phyloP scores from a whole-genome alignment of 371 early-diverging fungal species.

The Neoconidiobolus thromboides region DNA sequence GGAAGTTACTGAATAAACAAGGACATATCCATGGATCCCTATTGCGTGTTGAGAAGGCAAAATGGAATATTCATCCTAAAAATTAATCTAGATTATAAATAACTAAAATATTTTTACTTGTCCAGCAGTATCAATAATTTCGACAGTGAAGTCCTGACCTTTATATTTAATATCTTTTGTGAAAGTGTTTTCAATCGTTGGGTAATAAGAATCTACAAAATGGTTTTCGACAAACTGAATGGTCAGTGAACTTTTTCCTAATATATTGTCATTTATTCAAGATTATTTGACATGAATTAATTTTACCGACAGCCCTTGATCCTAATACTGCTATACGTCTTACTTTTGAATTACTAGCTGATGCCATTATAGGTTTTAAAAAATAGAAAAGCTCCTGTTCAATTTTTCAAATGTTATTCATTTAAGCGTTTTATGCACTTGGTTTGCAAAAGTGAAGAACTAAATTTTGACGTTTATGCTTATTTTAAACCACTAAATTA shows the following conservation, averaged over 20 bases:
- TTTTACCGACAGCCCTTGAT: slow-evolving; percentile 64
- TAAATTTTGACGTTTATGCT: too few species aligned
- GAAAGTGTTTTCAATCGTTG: slow-evolving; percentile 85
- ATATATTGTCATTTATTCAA: not conserved
- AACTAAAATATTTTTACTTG: slow-evolving; percentile 31
- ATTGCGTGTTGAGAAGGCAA: slow-evolving; percentile 74
- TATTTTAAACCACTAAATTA: too few species aligned
- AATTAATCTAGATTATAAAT: not conserved
- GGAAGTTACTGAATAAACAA: slow-evolving; percentile 84
- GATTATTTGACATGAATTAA: not conserved
- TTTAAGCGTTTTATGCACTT: too few species aligned
- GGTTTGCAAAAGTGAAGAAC: too few species aligned
- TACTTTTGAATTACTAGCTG: not conserved
- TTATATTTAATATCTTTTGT: slow-evolving; percentile 64
- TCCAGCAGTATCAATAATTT: slow-evolving; percentile 92
- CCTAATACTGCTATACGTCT: slow-evolving; percentile 50
- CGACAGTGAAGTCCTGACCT: slow-evolving; percentile 68
- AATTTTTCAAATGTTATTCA: too few species aligned
- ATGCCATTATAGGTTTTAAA: too few species aligned
- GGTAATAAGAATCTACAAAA: slow-evolving; percentile 83
- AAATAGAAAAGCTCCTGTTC: too few species aligned
- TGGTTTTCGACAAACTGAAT: slow-evolving; percentile 86
- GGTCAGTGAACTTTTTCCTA: slow-evolving; percentile 78
- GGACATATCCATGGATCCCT: slow-evolving; percentile 81
- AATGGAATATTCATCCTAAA: slow-evolving; percentile 83